These are phyloP conservation scores for Ustilago esculenta DNA, from an alignment of 1,284 basidiomycete species.

Conservation along the genomic window DNA sequence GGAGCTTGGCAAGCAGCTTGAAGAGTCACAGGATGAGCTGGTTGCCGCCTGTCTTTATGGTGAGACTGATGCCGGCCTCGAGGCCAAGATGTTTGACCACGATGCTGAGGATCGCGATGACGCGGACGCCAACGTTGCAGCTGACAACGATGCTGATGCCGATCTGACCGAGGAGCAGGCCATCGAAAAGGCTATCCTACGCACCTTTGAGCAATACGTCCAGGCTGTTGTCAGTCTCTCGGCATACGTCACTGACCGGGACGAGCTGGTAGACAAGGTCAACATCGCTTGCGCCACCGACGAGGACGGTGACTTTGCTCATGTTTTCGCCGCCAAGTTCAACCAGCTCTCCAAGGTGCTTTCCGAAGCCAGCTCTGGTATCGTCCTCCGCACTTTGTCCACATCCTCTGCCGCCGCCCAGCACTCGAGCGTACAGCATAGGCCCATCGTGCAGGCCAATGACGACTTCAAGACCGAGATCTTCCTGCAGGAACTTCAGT, in stretches of 20 bases:
- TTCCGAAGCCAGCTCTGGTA: conserved; percentile 32
- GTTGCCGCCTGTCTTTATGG: conserved; percentile 51
- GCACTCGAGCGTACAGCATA: conserved; percentile 14
- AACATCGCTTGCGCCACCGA: conserved; percentile 35
- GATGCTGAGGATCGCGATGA: conserved; percentile 16
- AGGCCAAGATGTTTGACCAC: conserved; percentile 40
- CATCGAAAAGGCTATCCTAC: conserved; percentile 45
- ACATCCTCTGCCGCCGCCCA: not conserved
- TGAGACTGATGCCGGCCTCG: conserved; percentile 42
- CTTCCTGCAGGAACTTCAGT: conserved; percentile 35
- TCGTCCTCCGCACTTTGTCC: conserved; percentile 10
- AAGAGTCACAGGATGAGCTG: conserved; percentile 55
- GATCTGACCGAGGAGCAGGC: conserved; percentile 42
- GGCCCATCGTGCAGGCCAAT: conserved; percentile 19
- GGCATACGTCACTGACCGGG: conserved; percentile 40
- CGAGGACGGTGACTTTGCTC: conserved; percentile 32
- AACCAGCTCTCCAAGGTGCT: conserved; percentile 43
- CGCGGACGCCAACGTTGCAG: conserved; percentile 5
- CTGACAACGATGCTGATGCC: conserved; percentile 20
- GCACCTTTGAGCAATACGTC: conserved; percentile 47
- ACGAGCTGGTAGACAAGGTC: conserved; percentile 37
- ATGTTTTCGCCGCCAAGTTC: conserved; percentile 41
- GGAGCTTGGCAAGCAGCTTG: conserved; percentile 43
- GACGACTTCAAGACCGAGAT: conserved; percentile 30
- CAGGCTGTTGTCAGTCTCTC: conserved; percentile 34